These are phyloP conservation scores for Puya raimondii DNA, from an alignment of 176 grass and related monocot genomes.

Conservation along the genomic window DNA sequence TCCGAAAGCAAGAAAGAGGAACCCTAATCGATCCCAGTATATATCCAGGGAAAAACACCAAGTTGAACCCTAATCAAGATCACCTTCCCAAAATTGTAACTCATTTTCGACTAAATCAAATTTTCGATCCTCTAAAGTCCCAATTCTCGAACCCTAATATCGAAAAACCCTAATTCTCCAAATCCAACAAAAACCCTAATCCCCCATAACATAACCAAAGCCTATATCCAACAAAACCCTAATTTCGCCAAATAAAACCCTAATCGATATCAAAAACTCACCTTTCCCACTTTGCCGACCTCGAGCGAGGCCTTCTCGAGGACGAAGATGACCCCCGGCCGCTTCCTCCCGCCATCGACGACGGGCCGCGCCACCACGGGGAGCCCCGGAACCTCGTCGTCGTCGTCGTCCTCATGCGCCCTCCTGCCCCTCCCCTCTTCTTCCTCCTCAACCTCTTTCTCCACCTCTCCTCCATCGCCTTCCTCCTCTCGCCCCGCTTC, in stretches of 20 bases:
- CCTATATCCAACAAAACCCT: neutral
- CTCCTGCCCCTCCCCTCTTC: neutral
- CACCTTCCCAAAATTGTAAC: neutral
- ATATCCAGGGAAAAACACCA: neutral
- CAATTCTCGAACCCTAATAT: no score
- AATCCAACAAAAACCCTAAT: no score
- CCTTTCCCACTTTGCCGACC: slow-evolving; percentile 97
- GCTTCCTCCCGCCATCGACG: slow-evolving; percentile 45
- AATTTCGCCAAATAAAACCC: neutral
- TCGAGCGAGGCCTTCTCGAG: slow-evolving; percentile 87
- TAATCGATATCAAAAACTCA: neutral
- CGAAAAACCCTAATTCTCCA: no score
- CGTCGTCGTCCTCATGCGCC: slow-evolving; percentile 17
- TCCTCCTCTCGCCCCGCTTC: neutral
- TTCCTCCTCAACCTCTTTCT: neutral
- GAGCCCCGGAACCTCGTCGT: slow-evolving; percentile 29
- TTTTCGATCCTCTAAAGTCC: no score
- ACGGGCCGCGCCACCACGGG: slow-evolving; percentile 36
- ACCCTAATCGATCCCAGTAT: neutral
- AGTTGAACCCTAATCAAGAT: neutral
- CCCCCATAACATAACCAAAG: no score
- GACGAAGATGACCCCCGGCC: slow-evolving; percentile 61
- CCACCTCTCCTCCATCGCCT: slow-evolving; percentile 2
- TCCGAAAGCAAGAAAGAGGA: neutral
- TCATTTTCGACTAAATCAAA: no score